Evolutionary conservation across 768 basidiomycete genomes (phyloP).

Genomic region (Boletus vinaceobasis): DNA sequence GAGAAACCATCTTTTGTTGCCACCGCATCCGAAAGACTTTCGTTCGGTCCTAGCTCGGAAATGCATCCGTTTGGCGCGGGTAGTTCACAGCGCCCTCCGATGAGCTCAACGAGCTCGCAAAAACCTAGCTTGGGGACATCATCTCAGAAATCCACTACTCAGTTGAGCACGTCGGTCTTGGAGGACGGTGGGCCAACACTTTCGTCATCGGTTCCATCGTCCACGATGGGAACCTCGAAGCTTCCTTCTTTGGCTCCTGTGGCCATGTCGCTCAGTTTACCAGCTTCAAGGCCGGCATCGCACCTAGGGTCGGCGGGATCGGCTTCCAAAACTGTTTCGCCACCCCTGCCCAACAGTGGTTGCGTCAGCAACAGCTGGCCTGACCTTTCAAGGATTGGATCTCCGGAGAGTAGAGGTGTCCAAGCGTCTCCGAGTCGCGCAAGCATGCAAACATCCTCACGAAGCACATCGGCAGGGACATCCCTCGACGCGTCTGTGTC

Average conservation of each 20-base stretch:
- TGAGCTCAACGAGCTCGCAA: conserved; percentile 2
- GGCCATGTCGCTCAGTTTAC: conserved; percentile 15
- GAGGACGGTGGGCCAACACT: conserved; percentile 17
- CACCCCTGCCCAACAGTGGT: conserved; percentile 6
- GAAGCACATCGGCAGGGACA: conserved; percentile 4
- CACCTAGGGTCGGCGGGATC: conserved; percentile 3
- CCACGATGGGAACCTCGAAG: conserved; percentile 4
- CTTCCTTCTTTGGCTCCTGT: conserved; percentile 11
- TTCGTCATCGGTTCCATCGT: conserved; percentile 4
- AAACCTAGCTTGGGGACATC: conserved; percentile 6
- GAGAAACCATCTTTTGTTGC: conserved; percentile 18
- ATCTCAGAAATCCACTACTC: conserved; percentile 9
- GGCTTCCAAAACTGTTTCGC: conserved; percentile 7
- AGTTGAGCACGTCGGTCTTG: conserved; percentile 4
- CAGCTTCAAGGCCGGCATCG: conserved; percentile 10
- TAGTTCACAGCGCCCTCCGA: conserved; percentile 11
- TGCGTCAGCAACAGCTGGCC: conserved; percentile 1
- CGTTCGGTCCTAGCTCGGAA: conserved; percentile 16
- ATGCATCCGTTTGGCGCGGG: conserved; percentile 8
- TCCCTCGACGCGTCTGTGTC: conserved; percentile 5
- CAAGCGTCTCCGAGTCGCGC: conserved; percentile 6
- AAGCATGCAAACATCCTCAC: conserved; percentile 1
- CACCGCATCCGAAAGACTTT: conserved; percentile 16
- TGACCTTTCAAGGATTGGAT: conserved; percentile 17
- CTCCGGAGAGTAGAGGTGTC: conserved; percentile 12